phyloP scores from a whole-genome alignment of 208 protist genomes.

The Acanthamoeba castellanii region DNA sequence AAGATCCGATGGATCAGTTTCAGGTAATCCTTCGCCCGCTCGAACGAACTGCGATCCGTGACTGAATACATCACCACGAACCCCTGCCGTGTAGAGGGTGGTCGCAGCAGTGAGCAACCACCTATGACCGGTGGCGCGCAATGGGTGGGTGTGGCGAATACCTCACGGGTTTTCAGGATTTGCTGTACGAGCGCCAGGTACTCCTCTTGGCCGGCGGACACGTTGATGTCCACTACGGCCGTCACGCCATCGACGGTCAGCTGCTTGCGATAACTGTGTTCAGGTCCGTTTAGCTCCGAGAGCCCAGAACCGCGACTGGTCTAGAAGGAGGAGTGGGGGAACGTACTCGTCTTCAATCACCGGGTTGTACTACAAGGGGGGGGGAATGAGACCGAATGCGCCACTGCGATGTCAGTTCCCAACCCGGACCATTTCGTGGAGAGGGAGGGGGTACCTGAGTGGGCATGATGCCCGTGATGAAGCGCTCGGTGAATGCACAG shows the following conservation, averaged over 20 bases:
- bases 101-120: too few species aligned
- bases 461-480: not conserved
- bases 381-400: too few species aligned
- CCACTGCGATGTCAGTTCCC: too few species aligned
- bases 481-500: not conserved
- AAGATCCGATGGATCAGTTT: not conserved
- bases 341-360: not conserved
- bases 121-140: too few species aligned
- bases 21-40: not conserved
- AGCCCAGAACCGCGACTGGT: too few species aligned
- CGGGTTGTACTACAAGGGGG: not conserved
- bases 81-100: not conserved
- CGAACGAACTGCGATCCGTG: not conserved
- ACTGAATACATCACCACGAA: constrained; percentile 38
- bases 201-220: constrained; percentile 11
- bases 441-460: not conserved
- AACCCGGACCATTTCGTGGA: too few species aligned
- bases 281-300: too few species aligned
- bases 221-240: not conserved
- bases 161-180: not conserved
- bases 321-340: not conserved
- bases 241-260: not conserved
- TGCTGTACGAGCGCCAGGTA: not conserved
- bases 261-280: not conserved
- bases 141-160: not conserved